phyloP scores from a whole-genome alignment of 306 rosid species.

The Gillenia trifoliata region DNA sequence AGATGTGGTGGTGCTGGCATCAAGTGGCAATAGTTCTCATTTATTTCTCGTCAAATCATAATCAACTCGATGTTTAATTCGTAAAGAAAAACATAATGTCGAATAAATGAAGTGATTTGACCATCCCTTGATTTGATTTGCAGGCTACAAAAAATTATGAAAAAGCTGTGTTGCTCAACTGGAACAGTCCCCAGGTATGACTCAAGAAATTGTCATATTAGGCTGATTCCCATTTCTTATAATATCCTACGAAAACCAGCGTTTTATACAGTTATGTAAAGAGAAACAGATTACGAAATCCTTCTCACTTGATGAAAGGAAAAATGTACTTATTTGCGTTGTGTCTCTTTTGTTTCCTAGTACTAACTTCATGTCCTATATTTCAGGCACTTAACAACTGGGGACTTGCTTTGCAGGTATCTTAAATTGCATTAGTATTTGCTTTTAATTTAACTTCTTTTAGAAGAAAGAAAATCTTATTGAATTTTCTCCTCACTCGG shows the following conservation, averaged over 20 bases:
- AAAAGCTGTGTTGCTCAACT: slow-evolving; percentile 90
- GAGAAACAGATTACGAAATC: not conserved
- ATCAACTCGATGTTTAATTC: not conserved
- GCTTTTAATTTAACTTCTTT: not conserved
- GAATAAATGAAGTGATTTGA: not conserved
- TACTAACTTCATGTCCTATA: slow-evolving; percentile 27
- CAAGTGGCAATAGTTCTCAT: not conserved
- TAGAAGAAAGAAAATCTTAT: not conserved
- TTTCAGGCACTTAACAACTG: slow-evolving; percentile 98
- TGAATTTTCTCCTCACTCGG: not conserved
- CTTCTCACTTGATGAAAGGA: not conserved
- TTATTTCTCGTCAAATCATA: not conserved
- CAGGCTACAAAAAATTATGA: slow-evolving; percentile 95
- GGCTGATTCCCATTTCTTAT: not conserved
- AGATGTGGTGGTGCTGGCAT: not conserved
- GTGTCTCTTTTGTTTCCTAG: not conserved
- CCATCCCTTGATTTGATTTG: slow-evolving; percentile 23
- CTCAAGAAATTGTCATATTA: slow-evolving; percentile 15
- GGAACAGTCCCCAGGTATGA: slow-evolving; percentile 99
- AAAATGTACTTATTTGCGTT: not conserved
- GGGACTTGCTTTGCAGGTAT: slow-evolving; percentile 99
- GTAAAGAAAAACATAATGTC: not conserved
- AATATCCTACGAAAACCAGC: not conserved
- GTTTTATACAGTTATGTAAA: not conserved
- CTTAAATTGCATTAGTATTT: slow-evolving; percentile 2